Evolutionary conservation across 2,329 filamentous ascomycete species (phyloP).

Genomic region (Stagonosporopsis cucurbitacearum): DNA sequence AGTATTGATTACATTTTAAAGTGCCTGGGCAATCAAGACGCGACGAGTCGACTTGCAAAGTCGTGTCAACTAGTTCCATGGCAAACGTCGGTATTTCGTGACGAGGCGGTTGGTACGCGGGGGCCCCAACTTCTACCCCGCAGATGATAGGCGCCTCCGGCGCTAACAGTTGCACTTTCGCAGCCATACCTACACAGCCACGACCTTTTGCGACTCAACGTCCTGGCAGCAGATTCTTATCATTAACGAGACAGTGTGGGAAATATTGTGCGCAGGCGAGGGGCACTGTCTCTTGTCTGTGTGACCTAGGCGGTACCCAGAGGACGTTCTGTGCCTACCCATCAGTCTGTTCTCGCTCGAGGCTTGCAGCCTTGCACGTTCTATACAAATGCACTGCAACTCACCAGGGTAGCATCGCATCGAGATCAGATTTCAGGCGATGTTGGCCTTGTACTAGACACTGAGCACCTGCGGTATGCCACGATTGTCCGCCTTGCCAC

Average conservation of each 20-base stretch:
- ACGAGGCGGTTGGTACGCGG: constrained; percentile 11
- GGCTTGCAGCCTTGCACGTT: not conserved
- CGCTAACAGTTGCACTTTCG: constrained; percentile 18
- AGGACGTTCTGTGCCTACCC: not conserved
- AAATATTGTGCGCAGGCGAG: not conserved
- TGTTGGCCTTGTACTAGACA: not conserved
- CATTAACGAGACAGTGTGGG: not conserved
- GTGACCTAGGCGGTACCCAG: not conserved
- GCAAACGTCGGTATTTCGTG: constrained; percentile 32
- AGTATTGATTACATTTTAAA: not conserved
- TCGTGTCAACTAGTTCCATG: constrained; percentile 22
- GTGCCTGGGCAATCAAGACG: not conserved
- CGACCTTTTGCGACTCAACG: not conserved
- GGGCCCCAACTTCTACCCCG: constrained; percentile 29
- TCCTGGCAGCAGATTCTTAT: not conserved
- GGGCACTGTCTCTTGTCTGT: not conserved
- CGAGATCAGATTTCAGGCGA: not conserved
- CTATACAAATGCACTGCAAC: not conserved
- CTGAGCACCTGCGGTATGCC: not conserved
- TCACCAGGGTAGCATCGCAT: not conserved
- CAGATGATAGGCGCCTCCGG: constrained; percentile 18
- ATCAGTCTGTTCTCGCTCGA: not conserved
- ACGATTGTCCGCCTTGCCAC: not conserved
- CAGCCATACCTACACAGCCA: not conserved
- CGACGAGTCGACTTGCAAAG: constrained; percentile 23